A percentile compares a stretch with the other conserved stretches of the same genome.
Evolutionary conservation across 192 early-diverging fungal species (phyloP).

Genomic region (Coemansia sp.): DNA sequence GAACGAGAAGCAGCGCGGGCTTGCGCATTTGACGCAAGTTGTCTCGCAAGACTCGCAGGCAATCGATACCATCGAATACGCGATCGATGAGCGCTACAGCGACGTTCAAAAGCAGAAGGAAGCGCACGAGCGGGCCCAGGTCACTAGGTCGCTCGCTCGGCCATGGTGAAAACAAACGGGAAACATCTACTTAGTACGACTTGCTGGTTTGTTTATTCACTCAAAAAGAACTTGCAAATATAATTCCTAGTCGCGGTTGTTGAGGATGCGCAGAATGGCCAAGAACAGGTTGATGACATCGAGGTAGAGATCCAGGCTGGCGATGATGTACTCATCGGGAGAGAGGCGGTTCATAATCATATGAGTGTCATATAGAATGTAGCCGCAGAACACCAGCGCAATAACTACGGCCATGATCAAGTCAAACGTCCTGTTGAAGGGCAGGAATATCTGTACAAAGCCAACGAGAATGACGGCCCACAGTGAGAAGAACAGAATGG

Average conservation of each 20-base stretch:
- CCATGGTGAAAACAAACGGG: conserved; percentile 31
- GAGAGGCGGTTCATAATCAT: conserved; percentile 67
- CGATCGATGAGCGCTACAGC: conserved; percentile 42
- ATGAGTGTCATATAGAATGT: conserved; percentile 78
- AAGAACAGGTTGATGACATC: conserved; percentile 82
- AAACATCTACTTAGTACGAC: neutral
- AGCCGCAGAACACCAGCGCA: conserved; percentile 76
- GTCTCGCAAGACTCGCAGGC: conserved; percentile 64
- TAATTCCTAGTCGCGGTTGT: conserved; percentile 42
- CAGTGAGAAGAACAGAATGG: conserved; percentile 66
- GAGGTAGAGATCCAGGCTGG: conserved; percentile 68
- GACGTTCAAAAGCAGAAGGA: conserved; percentile 51
- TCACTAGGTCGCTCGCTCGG: conserved; percentile 30
- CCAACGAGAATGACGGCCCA: conserved; percentile 64
- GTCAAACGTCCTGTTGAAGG: conserved; percentile 62
- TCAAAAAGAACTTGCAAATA: neutral
- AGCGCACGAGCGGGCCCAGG: conserved; percentile 38
- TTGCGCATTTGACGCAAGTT: conserved; percentile 67
- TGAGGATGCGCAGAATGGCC: conserved; percentile 65
- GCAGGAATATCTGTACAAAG: conserved; percentile 71
- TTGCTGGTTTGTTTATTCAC: too few relatives aligned
- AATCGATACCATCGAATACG: conserved; percentile 43
- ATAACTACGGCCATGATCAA: conserved; percentile 61
- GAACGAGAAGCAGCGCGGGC: conserved; percentile 66
- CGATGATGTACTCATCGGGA: conserved; percentile 76